phyloP scores from a whole-genome alignment of 306 rosid species.

The Lablab purpureus region DNA sequence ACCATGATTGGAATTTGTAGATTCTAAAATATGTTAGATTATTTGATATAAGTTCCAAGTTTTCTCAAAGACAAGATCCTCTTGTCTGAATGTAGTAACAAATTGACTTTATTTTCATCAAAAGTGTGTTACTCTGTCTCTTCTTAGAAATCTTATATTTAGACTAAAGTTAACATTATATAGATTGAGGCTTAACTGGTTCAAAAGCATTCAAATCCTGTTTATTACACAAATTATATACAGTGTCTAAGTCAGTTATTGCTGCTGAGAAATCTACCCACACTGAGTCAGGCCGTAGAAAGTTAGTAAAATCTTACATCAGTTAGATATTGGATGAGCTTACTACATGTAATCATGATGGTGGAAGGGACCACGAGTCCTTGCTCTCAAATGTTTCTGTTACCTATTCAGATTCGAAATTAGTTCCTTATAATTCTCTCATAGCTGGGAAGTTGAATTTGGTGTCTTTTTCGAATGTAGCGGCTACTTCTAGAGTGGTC shows the following conservation, averaged over 20 bases:
- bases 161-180: neutral
- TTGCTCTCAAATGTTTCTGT: conserved; percentile 49
- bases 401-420: conserved; percentile 48
- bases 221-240: neutral
- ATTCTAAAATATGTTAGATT: too few relatives aligned
- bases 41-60: neutral
- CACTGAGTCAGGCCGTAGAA: conserved; percentile 24
- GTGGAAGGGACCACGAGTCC: conserved; percentile 47
- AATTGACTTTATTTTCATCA: neutral
- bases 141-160: too few relatives aligned
- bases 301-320: conserved; percentile 31
- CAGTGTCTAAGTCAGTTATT: neutral
- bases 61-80: too few relatives aligned
- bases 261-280: conserved; percentile 42
- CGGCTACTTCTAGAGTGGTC: conserved; percentile 42
- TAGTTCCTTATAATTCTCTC: conserved; percentile 5
- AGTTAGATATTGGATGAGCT: conserved; percentile 36
- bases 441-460: neutral
- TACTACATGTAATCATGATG: conserved; percentile 30
- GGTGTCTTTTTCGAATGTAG: conserved; percentile 44
- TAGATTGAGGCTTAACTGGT: neutral
- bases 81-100: too few relatives aligned
- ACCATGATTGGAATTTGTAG: too few relatives aligned
- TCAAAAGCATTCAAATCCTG: neutral
- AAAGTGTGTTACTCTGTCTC: neutral